Base-by-base conservation (phyloP, 768 basidiomycete genomes). In the Chalciporus chontae region DNA sequence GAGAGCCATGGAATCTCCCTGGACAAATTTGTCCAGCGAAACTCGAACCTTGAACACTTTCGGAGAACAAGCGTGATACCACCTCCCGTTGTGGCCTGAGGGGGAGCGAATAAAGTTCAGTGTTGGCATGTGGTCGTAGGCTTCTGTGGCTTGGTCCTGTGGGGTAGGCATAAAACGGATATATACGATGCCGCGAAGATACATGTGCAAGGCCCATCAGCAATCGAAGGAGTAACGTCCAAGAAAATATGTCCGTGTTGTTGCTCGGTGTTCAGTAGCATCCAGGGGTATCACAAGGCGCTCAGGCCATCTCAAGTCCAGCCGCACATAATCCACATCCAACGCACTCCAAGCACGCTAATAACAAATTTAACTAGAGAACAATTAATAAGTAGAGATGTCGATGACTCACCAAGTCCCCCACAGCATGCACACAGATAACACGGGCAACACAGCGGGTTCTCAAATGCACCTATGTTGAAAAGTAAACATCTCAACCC, bases 371-470 rank as follows among this genome's bases (percentile, higher is more conserved):
- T 17, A 15, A 26, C 56, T n/a, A 63, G 46, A 13, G 19, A 40
- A 17, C 8, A 45, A 37, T 36, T 31, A 34, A 8, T 23, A 31
- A n/a, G 15, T 21, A n/a, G 18, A 18, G 47, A 27, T 34, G 17
- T 7, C 10, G 34, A 42, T 27, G n/a, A 54, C 71, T 54, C 58
- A 83, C 83, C 79, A 15, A 85, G 72, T 34, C 84, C 84, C 48
- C 84, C 84, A 49, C 83, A 85, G 62, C 82, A 85, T 4, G 84
- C 84, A 54, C 84, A 86, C 8, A 85, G 71, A 62, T 87, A 87
- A 58, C 84, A 85, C 1, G 84, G 84, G 56, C 82, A 84, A 56
- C 83, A 85, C 0, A 77, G 68, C 3, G 84, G 84, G 50, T 86
- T 86, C 52, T 79, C 58, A 57, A 84, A 85, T 0, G 77, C 62